Conservation (phyloP, 2,329 filamentous ascomycete genomes). For the Apiospora arundinis region DNA sequence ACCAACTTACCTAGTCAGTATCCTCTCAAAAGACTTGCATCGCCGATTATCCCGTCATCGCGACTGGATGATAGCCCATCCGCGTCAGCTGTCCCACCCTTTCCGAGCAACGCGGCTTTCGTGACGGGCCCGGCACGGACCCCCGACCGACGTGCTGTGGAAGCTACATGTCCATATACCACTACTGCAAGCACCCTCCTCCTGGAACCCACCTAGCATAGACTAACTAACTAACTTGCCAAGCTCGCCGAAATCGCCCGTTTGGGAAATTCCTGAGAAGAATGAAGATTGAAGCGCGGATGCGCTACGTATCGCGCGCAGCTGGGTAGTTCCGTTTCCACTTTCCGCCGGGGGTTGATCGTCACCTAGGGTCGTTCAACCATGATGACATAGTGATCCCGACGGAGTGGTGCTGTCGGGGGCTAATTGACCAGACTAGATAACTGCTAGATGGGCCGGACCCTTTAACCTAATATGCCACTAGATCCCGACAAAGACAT, state of each 20-base stretch:
- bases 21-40: neutral
- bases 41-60: neutral
- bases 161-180: neutral
- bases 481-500: neutral
- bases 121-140: neutral
- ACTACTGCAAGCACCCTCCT: too few relatives aligned
- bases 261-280: neutral
- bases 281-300: neutral
- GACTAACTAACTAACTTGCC: neutral
- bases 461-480: neutral
- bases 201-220: too few relatives aligned
- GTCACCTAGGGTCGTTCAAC: neutral
- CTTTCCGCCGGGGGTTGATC: neutral
- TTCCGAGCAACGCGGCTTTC: neutral
- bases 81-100: neutral
- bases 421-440: neutral
- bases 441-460: neutral
- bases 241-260: neutral
- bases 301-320: neutral
- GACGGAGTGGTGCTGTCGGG: neutral
- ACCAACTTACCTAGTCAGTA: too few relatives aligned
- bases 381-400: slow-evolving; percentile 15
- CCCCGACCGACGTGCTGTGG: neutral
- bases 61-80: neutral
- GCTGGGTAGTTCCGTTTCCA: neutral